These are phyloP conservation scores for Haplographium delicatum DNA, from an alignment of 495 filamentous ascomycete genomes.

Conservation along the genomic window DNA sequence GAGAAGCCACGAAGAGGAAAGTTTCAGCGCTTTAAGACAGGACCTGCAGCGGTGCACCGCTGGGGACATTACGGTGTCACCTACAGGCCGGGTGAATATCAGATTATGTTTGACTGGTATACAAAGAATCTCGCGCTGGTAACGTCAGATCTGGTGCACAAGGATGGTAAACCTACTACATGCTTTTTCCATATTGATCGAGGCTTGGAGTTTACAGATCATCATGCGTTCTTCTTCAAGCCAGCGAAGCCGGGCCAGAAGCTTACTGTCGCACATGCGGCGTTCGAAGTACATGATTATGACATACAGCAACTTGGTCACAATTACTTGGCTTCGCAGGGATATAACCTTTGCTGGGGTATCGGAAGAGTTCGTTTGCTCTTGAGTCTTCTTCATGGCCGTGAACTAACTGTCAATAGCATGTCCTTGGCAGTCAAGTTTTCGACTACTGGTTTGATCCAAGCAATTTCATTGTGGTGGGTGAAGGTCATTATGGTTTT, in stretches of 20 bases:
- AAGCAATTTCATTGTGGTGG: not conserved
- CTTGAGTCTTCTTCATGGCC: not conserved
- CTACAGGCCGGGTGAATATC: not conserved
- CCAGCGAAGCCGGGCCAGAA: not conserved
- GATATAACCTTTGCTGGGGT: not conserved
- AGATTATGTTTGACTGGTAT: not conserved
- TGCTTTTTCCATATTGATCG: not conserved
- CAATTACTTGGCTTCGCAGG: not conserved
- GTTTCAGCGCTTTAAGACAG: not conserved
- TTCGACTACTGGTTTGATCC: slow-evolving; percentile 1
- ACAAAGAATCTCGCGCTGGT: not conserved
- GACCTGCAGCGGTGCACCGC: not conserved
- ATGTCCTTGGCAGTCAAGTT: not conserved
- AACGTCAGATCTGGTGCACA: not conserved
- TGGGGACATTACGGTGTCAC: not conserved
- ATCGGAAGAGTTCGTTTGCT: not conserved
- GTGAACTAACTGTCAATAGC: not conserved
- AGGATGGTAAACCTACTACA: not conserved
- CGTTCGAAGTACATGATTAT: not conserved
- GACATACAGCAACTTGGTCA: not conserved
- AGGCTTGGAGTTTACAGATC: not conserved
- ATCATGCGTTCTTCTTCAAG: not conserved
- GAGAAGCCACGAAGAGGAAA: not conserved
- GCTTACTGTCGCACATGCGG: not conserved
- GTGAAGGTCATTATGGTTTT: not conserved